Conservation (phyloP, 129 eudicot species). For the Chrysanthemum lavandulifolium region DNA sequence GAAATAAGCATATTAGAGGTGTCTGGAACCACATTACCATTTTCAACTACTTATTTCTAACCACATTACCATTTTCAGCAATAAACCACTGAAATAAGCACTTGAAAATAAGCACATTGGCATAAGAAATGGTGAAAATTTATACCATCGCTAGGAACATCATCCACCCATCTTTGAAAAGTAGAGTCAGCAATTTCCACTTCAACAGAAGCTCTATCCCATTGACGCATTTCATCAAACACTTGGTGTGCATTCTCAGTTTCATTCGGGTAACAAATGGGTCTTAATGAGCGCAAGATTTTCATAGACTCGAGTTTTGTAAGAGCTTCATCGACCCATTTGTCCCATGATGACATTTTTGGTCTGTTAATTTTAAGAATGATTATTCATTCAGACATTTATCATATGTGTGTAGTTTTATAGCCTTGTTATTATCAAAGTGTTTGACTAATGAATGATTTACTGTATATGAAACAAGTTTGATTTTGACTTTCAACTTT, state of each 20-base stretch:
- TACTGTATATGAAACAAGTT: too few relatives aligned
- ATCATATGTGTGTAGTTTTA: too few relatives aligned
- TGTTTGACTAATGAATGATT: too few relatives aligned
- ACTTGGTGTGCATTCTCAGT: constrained; percentile 29
- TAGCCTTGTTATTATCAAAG: too few relatives aligned
- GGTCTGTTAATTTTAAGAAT: too few relatives aligned
- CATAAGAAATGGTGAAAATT: background rate
- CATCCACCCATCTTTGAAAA: constrained; percentile 65
- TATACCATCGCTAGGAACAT: constrained; percentile 80
- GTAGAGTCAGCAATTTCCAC: constrained; percentile 64
- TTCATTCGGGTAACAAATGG: constrained; percentile 50
- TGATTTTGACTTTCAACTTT: too few relatives aligned
- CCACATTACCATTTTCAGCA: too few relatives aligned
- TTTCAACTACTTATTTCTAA: too few relatives aligned
- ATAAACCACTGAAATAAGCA: too few relatives aligned
- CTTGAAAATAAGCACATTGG: background rate
- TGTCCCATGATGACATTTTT: constrained; percentile 56
- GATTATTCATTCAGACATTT: too few relatives aligned
- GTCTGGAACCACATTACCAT: too few relatives aligned
- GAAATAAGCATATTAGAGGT: too few relatives aligned
- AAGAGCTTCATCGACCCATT: constrained; percentile 68
- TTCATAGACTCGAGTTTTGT: constrained; percentile 59
- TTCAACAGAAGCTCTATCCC: constrained; percentile 88
- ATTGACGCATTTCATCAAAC: constrained; percentile 62
- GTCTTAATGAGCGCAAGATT: constrained; percentile 78